phyloP scores from a whole-genome alignment of 768 basidiomycete species.

The Kwoniella botswanensis region DNA sequence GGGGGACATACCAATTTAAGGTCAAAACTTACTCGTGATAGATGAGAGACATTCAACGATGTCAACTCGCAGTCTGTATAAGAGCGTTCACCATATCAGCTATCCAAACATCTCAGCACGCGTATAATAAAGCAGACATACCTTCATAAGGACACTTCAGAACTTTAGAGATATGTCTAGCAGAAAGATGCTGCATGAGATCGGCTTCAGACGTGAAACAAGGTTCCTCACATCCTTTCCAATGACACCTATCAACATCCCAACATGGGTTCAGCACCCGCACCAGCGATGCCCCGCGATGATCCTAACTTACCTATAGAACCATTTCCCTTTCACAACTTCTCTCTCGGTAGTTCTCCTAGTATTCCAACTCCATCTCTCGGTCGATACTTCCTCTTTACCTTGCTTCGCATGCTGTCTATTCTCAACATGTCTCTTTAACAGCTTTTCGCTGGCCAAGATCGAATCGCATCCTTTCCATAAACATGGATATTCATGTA shows the following conservation, averaged over 20 bases:
- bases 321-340: slow-evolving; percentile 3
- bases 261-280: too few species aligned
- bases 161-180: slow-evolving; percentile 36
- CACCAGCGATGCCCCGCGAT: too few species aligned
- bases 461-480: slow-evolving; percentile 49
- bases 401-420: slow-evolving; percentile 35
- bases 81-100: not conserved
- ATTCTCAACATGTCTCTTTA: slow-evolving; percentile 32
- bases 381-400: slow-evolving; percentile 16
- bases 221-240: slow-evolving; percentile 37
- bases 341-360: slow-evolving; percentile 9
- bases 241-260: slow-evolving; percentile 23
- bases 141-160: slow-evolving; percentile 36
- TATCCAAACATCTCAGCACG: not conserved
- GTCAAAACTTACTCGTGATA: slow-evolving; percentile 35
- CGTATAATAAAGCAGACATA: not conserved
- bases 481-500: slow-evolving; percentile 20
- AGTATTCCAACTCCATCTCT: slow-evolving; percentile 8
- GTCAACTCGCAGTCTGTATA: slow-evolving; percentile 29
- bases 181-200: slow-evolving; percentile 37
- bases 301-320: slow-evolving; percentile 13
- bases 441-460: slow-evolving; percentile 33
- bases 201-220: slow-evolving; percentile 28
- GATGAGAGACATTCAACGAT: slow-evolving; percentile 34
- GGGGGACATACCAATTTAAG: too few species aligned